Evolutionary conservation across 148 eudicot species (phyloP).

Genomic region (Silene latifolia): DNA sequence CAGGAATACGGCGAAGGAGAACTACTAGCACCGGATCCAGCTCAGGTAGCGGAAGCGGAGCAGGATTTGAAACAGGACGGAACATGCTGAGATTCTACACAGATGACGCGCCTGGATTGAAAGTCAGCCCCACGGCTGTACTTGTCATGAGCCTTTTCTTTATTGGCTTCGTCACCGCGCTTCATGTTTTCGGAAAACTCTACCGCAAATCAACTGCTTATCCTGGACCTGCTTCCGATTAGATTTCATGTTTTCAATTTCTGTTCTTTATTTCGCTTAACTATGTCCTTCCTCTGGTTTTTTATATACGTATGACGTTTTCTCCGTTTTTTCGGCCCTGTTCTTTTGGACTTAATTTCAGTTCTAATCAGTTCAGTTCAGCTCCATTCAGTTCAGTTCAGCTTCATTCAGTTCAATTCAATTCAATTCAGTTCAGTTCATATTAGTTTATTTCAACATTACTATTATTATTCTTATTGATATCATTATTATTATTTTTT

Average conservation of each 20-base stretch:
- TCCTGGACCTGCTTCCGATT: background rate
- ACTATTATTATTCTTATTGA: too few relatives aligned
- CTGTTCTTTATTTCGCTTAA: too few relatives aligned
- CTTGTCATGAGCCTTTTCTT: conserved; percentile 69
- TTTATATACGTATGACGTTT: too few relatives aligned
- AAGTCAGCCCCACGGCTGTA: conserved; percentile 59
- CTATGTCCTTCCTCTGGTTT: too few relatives aligned
- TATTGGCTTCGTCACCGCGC: conserved; percentile 65
- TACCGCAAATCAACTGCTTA: conserved; percentile 44
- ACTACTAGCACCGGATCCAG: conserved; percentile 14
- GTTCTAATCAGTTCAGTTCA: too few relatives aligned
- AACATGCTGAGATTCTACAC: conserved; percentile 69
- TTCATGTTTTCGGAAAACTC: conserved; percentile 68
- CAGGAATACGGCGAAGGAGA: conserved; percentile 41
- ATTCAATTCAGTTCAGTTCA: too few relatives aligned
- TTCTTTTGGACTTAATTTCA: too few relatives aligned
- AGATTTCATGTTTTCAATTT: background rate
- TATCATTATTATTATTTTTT: too few relatives aligned
- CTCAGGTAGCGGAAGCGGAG: conserved; percentile 16
- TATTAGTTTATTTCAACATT: too few relatives aligned
- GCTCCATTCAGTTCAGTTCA: too few relatives aligned
- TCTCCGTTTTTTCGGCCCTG: too few relatives aligned
- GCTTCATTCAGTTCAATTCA: too few relatives aligned
- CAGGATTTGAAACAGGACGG: conserved; percentile 18
- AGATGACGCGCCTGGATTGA: conserved; percentile 67